Percentiles rank a stretch among this genome's conserved stretches.
Evolutionary conservation across 352 stramenopile species (phyloP).

Genomic region (Phytophthora hibernalis): DNA sequence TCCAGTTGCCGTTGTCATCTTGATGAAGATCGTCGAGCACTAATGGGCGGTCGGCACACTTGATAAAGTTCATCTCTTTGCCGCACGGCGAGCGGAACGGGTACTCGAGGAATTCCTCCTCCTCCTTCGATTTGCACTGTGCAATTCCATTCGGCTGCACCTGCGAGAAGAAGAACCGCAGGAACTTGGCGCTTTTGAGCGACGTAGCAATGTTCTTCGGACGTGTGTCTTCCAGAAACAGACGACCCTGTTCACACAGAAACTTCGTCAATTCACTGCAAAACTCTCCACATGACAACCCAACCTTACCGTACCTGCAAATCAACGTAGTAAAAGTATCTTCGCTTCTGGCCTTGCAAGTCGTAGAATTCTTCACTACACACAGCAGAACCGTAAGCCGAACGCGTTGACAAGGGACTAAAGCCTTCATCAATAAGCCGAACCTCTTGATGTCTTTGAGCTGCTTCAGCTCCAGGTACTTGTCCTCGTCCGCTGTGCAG

Average conservation of each 20-base stretch:
- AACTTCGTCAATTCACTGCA: background rate
- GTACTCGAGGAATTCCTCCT: slow-evolving; percentile 68
- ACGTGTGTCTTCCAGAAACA: slow-evolving; percentile 82
- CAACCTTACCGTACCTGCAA: slow-evolving; percentile 52
- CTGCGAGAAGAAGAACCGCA: slow-evolving; percentile 85
- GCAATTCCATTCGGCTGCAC: slow-evolving; percentile 48
- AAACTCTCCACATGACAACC: background rate
- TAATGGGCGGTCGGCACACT: slow-evolving; percentile 79
- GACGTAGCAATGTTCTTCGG: slow-evolving; percentile 89
- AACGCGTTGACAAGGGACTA: background rate
- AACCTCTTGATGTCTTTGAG: slow-evolving; percentile 87
- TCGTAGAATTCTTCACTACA: slow-evolving; percentile 80
- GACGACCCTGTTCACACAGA: slow-evolving; percentile 50
- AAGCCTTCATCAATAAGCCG: background rate
- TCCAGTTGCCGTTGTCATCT: slow-evolving; percentile 37
- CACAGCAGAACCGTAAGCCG: slow-evolving; percentile 9
- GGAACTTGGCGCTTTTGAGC: slow-evolving; percentile 83
- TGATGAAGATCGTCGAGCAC: slow-evolving; percentile 73
- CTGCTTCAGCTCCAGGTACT: slow-evolving; percentile 80
- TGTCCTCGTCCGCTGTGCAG: slow-evolving; percentile 58
- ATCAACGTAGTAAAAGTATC: slow-evolving; percentile 90
- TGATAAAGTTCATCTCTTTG: slow-evolving; percentile 90
- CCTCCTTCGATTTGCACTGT: slow-evolving; percentile 25
- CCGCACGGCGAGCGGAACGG: slow-evolving; percentile 77
- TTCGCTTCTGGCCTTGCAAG: slow-evolving; percentile 55